Percentiles rank a stretch among this genome's conserved stretches.
Evolutionary conservation across 2,329 filamentous ascomycete genomes (phyloP).

Genomic region (Massarina eburnea): DNA sequence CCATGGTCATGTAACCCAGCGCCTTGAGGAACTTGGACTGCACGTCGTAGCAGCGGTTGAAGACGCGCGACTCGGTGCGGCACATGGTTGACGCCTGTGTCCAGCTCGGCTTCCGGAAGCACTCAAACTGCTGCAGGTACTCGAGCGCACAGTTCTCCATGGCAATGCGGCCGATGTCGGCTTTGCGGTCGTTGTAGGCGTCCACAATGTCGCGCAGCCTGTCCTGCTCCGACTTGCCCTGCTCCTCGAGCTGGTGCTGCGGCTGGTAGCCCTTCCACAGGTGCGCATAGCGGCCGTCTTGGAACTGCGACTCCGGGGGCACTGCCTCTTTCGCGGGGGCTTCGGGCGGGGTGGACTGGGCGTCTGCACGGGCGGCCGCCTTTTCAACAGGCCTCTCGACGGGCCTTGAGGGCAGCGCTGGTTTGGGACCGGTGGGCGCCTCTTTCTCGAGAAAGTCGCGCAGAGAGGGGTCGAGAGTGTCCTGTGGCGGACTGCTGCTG

Average conservation of each 20-base stretch:
- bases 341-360: constrained; percentile 14
- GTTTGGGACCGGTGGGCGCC: constrained; percentile 69
- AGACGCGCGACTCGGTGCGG: constrained; percentile 70
- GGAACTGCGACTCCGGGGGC: constrained; percentile 60
- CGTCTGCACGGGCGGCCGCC: too few relatives aligned
- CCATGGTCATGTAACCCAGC: constrained; percentile 76
- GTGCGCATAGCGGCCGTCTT: constrained; percentile 76
- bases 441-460: constrained; percentile 84
- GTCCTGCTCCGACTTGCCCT: constrained; percentile 74
- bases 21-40: constrained; percentile 91
- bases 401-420: constrained; percentile 34
- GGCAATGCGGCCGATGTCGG: constrained; percentile 75
- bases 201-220: constrained; percentile 78
- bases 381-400: constrained; percentile 48
- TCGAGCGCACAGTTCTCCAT: constrained; percentile 92
- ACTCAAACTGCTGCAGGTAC: constrained; percentile 79
- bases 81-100: constrained; percentile 77
- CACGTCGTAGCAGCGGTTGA: constrained; percentile 86
- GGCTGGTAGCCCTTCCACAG: constrained; percentile 92
- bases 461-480: constrained; percentile 79
- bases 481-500: constrained; percentile 46
- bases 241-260: constrained; percentile 67
- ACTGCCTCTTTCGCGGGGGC: constrained; percentile 40
- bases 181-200: constrained; percentile 79
- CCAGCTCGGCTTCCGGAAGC: constrained; percentile 73